These are phyloP conservation scores for Lunularia cruciata DNA, from an alignment of 225 moss, liverwort and hornwort genomes.

Conservation along the genomic window DNA sequence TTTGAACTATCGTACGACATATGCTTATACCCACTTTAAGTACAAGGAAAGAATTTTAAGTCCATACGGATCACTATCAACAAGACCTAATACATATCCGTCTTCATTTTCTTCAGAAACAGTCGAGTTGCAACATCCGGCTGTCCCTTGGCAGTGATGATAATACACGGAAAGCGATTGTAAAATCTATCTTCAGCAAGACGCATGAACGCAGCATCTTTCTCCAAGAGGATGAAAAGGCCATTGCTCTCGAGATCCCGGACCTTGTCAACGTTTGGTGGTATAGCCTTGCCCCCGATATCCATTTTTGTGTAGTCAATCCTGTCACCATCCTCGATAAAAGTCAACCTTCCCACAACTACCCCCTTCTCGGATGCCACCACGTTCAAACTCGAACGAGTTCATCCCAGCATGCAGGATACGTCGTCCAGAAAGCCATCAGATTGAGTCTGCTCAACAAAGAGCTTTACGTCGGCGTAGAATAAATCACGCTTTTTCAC, in stretches of 20 bases:
- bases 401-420: slow-evolving; percentile 68
- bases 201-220: slow-evolving; percentile 74
- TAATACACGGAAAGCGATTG: slow-evolving; percentile 66
- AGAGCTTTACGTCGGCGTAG: slow-evolving; percentile 70
- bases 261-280: slow-evolving; percentile 54
- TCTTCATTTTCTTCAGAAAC: slow-evolving; percentile 67
- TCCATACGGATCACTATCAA: slow-evolving; percentile 65
- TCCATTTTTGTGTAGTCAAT: too few species aligned
- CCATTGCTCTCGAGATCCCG: slow-evolving; percentile 61
- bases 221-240: slow-evolving; percentile 65
- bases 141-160: slow-evolving; percentile 66
- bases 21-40: slow-evolving; percentile 62
- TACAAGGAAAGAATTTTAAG: slow-evolving; percentile 66
- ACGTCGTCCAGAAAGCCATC: slow-evolving; percentile 52
- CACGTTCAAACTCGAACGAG: slow-evolving; percentile 63
- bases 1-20: slow-evolving; percentile 73
- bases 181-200: slow-evolving; percentile 71
- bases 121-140: slow-evolving; percentile 66
- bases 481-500: slow-evolving; percentile 68
- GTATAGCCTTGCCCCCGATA: too few species aligned
- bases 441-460: slow-evolving; percentile 9
- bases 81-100: slow-evolving; percentile 62
- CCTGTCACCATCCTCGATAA: slow-evolving; percentile 59
- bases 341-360: slow-evolving; percentile 58
- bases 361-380: slow-evolving; percentile 73